Conservation (phyloP, 2,329 filamentous ascomycete genomes). For the Exophiala phaeomuriformis region DNA sequence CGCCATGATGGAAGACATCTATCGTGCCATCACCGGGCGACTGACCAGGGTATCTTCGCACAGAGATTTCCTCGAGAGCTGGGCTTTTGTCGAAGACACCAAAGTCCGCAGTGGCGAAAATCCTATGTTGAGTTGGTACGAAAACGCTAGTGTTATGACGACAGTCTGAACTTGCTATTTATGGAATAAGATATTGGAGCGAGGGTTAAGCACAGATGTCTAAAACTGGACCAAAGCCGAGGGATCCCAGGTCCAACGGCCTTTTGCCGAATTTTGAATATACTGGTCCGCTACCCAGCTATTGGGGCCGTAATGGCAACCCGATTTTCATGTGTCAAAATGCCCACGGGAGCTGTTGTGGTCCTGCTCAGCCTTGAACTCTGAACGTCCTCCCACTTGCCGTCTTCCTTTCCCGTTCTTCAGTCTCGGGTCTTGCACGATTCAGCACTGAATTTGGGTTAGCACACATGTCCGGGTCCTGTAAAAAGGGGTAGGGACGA, state of each 20-base stretch:
- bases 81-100: conserved; percentile 87
- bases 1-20: conserved; percentile 79
- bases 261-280: not conserved
- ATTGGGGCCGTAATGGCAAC: not conserved
- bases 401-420: conserved; percentile 97
- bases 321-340: not conserved
- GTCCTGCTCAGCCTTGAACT: conserved; percentile 40
- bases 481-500: conserved; percentile 4
- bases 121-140: conserved; percentile 84
- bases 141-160: conserved; percentile 87
- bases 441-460: conserved; percentile 65
- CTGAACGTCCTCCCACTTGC: conserved; percentile 90
- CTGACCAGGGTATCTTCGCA: conserved; percentile 78
- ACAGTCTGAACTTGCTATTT: conserved; percentile 54
- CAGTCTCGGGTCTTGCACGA: conserved; percentile 85
- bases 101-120: conserved; percentile 87
- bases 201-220: not conserved
- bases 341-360: not conserved
- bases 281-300: not conserved
- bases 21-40: conserved; percentile 86
- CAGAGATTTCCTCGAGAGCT: conserved; percentile 80
- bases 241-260: not conserved
- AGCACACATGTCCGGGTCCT: not conserved
- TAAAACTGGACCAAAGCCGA: not conserved
- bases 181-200: not conserved